Percentiles rank a stretch among this genome's conserved stretches.
phyloP scores from a whole-genome alignment of 1,284 basidiomycete genomes.

The Heterobasidion irregulare region DNA sequence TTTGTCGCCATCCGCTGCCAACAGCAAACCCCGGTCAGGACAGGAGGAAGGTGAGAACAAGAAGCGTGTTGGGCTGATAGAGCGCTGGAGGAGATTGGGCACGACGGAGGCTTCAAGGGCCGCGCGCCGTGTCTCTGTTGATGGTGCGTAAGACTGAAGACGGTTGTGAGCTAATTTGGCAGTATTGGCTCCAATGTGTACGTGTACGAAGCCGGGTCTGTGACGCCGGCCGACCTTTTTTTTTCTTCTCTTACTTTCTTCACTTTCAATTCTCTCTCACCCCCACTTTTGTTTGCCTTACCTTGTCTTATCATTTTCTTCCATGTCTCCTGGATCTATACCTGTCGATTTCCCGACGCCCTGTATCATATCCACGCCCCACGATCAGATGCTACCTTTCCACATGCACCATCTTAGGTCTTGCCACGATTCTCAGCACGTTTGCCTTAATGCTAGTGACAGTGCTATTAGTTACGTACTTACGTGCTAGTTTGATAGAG shows the following conservation, averaged over 20 bases:
- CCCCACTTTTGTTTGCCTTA: background rate
- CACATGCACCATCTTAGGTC: too few species aligned
- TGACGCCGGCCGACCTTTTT: background rate
- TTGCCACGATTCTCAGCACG: too few species aligned
- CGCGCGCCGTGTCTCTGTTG: slow-evolving; percentile 9
- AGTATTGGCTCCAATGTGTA: background rate
- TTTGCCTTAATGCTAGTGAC: too few species aligned
- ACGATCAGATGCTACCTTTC: too few species aligned
- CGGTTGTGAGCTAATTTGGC: background rate
- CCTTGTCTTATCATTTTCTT: background rate
- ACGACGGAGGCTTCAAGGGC: slow-evolving; percentile 8
- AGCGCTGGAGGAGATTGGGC: slow-evolving; percentile 8
- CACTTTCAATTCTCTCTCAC: too few species aligned
- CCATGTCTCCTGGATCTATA: background rate
- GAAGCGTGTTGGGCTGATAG: slow-evolving; percentile 14
- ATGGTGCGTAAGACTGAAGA: slow-evolving; percentile 2
- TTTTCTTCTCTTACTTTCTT: background rate
- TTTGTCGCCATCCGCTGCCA: background rate
- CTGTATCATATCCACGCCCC: too few species aligned
- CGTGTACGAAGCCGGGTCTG: background rate
- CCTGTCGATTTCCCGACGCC: too few species aligned
- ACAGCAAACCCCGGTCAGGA: slow-evolving; percentile 5
- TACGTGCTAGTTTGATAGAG: too few species aligned
- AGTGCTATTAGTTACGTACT: too few species aligned
- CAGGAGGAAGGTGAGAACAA: slow-evolving; percentile 18